Evolutionary conservation across 176 grass and related monocot species (phyloP).

Genomic region (Raddia distichophylla): DNA sequence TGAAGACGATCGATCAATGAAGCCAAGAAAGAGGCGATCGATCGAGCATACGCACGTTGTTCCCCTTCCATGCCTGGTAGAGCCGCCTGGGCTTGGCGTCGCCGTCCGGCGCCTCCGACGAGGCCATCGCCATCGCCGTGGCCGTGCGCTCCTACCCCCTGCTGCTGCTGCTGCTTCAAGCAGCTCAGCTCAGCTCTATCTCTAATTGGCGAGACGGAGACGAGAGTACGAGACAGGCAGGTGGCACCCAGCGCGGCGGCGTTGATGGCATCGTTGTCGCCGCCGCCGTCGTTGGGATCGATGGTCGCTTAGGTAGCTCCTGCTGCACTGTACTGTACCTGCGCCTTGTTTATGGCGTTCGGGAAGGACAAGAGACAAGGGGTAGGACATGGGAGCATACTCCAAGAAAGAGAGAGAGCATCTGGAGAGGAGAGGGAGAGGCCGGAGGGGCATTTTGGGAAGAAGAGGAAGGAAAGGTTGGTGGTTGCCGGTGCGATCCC

Average conservation of each 20-base stretch:
- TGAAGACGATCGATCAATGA: background rate
- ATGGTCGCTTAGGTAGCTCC: background rate
- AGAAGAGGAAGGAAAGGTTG: background rate
- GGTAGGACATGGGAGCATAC: background rate
- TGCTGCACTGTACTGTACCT: background rate
- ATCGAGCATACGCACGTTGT: conserved; percentile 45
- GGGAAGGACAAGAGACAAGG: background rate
- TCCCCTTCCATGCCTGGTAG: conserved; percentile 71
- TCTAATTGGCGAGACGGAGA: background rate
- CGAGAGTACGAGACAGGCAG: background rate
- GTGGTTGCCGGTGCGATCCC: too few species aligned
- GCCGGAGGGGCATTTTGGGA: too few species aligned
- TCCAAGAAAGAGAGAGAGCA: background rate
- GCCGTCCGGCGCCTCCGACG: background rate
- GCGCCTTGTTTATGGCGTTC: conserved; percentile 1
- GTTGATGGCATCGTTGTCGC: conserved; percentile 10
- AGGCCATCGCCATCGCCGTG: conserved; percentile 37
- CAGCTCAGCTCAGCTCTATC: background rate
- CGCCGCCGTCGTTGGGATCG: background rate
- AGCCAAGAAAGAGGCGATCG: background rate
- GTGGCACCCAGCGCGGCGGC: background rate
- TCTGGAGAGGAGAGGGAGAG: background rate
- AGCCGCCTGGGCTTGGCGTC: conserved; percentile 42
- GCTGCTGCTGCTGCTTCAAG: conserved; percentile 12
- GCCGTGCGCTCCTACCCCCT: background rate